Evolutionary conservation across 2,329 filamentous ascomycete species (phyloP), one percentile per base, ranked within the genome.

Genomic region (Colletotrichum sp.): DNA sequence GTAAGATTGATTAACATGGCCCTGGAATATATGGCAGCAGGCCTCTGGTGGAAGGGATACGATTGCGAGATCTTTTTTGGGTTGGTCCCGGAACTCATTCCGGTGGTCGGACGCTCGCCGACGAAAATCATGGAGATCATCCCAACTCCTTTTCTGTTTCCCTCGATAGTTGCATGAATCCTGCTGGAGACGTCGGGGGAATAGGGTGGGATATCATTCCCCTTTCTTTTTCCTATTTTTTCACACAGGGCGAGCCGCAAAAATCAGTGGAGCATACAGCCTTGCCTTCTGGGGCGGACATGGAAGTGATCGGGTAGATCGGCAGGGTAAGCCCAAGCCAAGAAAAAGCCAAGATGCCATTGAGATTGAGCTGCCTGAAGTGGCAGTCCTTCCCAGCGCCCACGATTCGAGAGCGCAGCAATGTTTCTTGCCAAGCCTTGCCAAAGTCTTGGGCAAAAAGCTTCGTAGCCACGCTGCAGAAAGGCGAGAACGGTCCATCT

Each of bases 321-420:
- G 73, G 73, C 70, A 73, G 68, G 24, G 34, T 52, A 76, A 73
- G 70, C 65, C 70, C 64, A n/a, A 16, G 73, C 73, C 73, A 73
- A 76, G 73, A 72, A 13, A 59, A 49, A 72, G 73, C 73, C 73
- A 76, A 76, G 73, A 69, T 60, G 59, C 18, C 44, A 49, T 6
- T 64, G 69, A 69, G 57, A 69, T 64, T 65, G 52, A 36, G 36
- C 57, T 60, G 26, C 73, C 73, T 39, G 39, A 36, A 36, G 6
- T 5, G 63, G 73, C n/a, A 36, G 57, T 60, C 64, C 10, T 49
- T 72, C 52, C 24, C 57, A 21, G n/a, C 39, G 8, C 26, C 39
- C 39, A 59, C 73, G 30, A 44, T 44, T 57, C 44, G 32, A 10
- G 34, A 24, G 21, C 39, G 10, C 26, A 2, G 18, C 13, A 60